These are phyloP conservation scores for Mycena floridula DNA, from an alignment of 768 basidiomycete genomes.

Conservation along the genomic window DNA sequence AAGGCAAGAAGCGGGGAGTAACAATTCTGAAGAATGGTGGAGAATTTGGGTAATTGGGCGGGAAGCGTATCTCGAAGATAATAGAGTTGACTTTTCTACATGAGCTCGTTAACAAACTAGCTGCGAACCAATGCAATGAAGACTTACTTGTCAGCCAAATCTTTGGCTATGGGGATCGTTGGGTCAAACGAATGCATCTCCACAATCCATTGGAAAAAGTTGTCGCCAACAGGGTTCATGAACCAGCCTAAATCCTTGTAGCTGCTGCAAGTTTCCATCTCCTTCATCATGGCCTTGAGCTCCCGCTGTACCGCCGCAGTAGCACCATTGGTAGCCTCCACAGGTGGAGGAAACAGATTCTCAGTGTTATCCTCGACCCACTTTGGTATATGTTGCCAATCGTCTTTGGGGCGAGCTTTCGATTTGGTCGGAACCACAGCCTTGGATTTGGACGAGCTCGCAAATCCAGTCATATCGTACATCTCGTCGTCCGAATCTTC, in stretches of 20 bases:
- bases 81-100: constrained; percentile 53
- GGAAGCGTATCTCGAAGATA: constrained; percentile 70
- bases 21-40: constrained; percentile 77
- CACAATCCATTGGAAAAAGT: constrained; percentile 68
- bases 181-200: constrained; percentile 69
- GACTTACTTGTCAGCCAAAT: constrained; percentile 44
- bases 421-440: constrained; percentile 2
- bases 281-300: constrained; percentile 52
- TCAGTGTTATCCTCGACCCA: constrained; percentile 40
- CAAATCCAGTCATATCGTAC: not conserved
- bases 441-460: not conserved
- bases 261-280: constrained; percentile 42
- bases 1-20: constrained; percentile 66
- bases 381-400: constrained; percentile 49
- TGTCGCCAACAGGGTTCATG: constrained; percentile 60
- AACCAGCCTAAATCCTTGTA: constrained; percentile 65
- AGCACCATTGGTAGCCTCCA: constrained; percentile 46
- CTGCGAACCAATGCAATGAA: not conserved
- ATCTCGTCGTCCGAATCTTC: constrained; percentile 17
- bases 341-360: constrained; percentile 55
- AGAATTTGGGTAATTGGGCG: constrained; percentile 55
- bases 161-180: constrained; percentile 52
- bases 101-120: not conserved
- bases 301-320: constrained; percentile 57
- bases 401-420: constrained; percentile 26